Conservation (phyloP, 2,329 filamentous ascomycete species). For the Sporothrix pallida region DNA sequence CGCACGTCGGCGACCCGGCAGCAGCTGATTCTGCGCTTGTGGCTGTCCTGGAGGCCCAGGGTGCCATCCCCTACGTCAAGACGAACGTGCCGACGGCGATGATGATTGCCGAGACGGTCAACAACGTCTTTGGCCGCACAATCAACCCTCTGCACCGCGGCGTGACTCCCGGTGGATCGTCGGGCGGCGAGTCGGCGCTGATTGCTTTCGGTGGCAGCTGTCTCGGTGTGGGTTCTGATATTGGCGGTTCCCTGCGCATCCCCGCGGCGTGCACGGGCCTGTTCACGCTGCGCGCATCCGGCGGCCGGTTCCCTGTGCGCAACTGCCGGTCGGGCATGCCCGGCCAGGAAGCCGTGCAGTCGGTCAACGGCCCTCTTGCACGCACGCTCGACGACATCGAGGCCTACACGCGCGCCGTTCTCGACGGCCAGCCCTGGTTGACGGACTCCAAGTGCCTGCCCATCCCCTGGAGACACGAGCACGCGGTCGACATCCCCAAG, state of each 20-base stretch:
- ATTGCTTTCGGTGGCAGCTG: constrained; percentile 63
- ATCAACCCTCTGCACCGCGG: constrained; percentile 65
- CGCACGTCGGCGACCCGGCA: constrained; percentile 64
- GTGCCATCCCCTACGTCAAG: constrained; percentile 63
- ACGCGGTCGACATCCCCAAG: neutral
- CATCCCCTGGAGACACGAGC: constrained; percentile 57
- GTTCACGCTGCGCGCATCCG: constrained; percentile 62
- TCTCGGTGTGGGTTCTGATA: constrained; percentile 69
- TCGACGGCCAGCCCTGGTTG: constrained; percentile 61
- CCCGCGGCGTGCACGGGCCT: constrained; percentile 63
- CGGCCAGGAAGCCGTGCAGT: constrained; percentile 68
- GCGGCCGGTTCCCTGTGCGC: constrained; percentile 64
- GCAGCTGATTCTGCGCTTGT: constrained; percentile 50
- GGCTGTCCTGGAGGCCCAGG: constrained; percentile 52
- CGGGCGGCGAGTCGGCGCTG: constrained; percentile 70
- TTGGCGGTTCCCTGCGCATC: constrained; percentile 61
- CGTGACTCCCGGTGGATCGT: constrained; percentile 68
- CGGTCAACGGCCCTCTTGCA: constrained; percentile 68
- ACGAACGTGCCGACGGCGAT: constrained; percentile 65
- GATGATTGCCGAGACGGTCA: constrained; percentile 72
- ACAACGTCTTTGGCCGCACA: constrained; percentile 68
- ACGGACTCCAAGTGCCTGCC: constrained; percentile 63
- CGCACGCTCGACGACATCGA: constrained; percentile 61
- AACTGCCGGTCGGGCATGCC: constrained; percentile 62
- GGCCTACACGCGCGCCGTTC: constrained; percentile 58